Evolutionary conservation across 805 yeast genomes (phyloP).

Genomic region (Jamesozyma lodderae): DNA sequence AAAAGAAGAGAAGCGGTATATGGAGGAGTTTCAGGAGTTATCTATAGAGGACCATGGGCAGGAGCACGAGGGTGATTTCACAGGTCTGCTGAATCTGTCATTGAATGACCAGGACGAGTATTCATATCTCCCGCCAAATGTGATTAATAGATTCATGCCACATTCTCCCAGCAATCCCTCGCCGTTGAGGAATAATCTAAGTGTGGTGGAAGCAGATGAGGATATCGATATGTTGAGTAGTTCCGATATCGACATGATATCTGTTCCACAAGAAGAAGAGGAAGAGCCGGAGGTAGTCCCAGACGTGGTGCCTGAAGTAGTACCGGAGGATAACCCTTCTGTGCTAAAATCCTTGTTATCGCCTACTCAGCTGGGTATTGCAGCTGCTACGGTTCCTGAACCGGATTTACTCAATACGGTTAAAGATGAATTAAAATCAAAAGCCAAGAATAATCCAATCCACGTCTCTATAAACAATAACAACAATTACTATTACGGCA

Average conservation of each 20-base stretch:
- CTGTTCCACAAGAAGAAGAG: too few relatives aligned
- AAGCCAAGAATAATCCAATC: conserved; percentile 14
- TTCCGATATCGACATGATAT: neutral
- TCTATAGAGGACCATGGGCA: conserved; percentile 4
- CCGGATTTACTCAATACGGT: conserved; percentile 3
- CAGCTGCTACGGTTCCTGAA: conserved; percentile 16
- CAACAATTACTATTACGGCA: conserved; percentile 15
- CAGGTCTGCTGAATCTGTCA: conserved; percentile 4
- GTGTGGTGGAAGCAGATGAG: conserved; percentile 12
- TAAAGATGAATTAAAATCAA: conserved; percentile 1
- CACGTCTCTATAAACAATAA: conserved; percentile 18
- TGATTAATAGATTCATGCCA: conserved; percentile 12
- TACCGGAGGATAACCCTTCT: neutral
- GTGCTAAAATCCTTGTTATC: conserved; percentile 11
- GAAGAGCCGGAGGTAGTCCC: neutral
- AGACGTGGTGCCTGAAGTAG: neutral
- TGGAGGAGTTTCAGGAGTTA: conserved; percentile 6
- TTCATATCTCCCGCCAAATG: conserved; percentile 8
- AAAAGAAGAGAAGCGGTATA: too few relatives aligned
- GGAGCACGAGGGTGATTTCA: neutral
- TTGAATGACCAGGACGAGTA: neutral
- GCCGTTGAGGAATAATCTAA: conserved; percentile 11
- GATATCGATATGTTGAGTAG: conserved; percentile 12
- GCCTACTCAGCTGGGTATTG: conserved; percentile 25
- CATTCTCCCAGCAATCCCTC: conserved; percentile 14